Base-by-base conservation (phyloP, 2,329 filamentous ascomycete species). In the Geosmithia flava region DNA sequence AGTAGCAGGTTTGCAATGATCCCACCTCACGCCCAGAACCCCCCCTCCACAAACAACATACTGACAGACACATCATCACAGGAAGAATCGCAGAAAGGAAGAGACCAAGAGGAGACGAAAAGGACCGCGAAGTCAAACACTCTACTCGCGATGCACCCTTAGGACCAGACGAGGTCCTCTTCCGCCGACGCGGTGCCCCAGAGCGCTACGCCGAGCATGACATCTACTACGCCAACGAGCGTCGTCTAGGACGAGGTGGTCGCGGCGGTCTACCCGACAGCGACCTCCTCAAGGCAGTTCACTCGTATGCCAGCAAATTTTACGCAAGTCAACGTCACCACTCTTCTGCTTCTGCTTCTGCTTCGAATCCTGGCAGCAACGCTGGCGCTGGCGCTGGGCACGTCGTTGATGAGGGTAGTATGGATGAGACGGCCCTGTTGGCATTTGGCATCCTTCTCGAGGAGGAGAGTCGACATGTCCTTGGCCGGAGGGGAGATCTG, bases 341-440 rank as follows among this genome's bases (percentile, higher is more conserved):
- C n/a, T n/a, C n/a, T n/a, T n/a, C n/a, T n/a, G n/a, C n/a, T n/a
- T n/a, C n/a, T n/a, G n/a, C n/a, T 16, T 11, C 10, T 11, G 5
- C 33, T 11, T 16, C 33, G 3, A 3, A 37, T 16, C 33, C 33
- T 13, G 33, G 33, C 10, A 11, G 15, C 33, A 13, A 13, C 33
- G 15, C 6, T 27, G 51, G 55, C n/a, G 54, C 52, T 30, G 49
- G 53, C 7, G 23, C 23, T 8, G 23, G 23, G 4, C 54, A 59
- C 29, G 61, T 60, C 47, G 56, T 74, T 39, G 70, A 77, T 51
- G 72, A 77, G 58, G 62, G 72, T 53, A 85, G 79, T 61, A 78
- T 91, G 76, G 84, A 91, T 58, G 86, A 87, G 66, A 87, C 84
- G 15, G 85, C 85, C 3, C 69, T 91, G 50, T 66, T 91, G 48